Percentiles rank a stretch among this genome's conserved stretches.
These are phyloP conservation scores for Hansenula lynferdii DNA, from an alignment of 1,139 yeast species.

Conservation along the genomic window DNA sequence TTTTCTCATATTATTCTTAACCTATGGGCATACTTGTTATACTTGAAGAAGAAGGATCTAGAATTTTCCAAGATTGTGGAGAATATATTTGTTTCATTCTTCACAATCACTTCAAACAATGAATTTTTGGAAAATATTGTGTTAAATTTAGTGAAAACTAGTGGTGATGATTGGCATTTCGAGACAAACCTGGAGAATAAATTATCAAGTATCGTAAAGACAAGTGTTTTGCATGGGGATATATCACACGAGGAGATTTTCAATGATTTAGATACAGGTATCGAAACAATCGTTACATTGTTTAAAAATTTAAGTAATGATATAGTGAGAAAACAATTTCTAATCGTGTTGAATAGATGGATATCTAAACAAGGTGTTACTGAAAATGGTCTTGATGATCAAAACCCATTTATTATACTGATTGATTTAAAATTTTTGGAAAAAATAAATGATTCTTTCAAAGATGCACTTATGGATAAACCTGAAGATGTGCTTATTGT, in stretches of 20 bases:
- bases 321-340: conserved; percentile 44
- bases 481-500: conserved; percentile 57
- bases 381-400: conserved; percentile 21
- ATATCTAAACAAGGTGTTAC: conserved; percentile 27
- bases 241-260: conserved; percentile 29
- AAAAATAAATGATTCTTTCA: conserved; percentile 53
- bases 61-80: conserved; percentile 37
- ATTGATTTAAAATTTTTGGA: conserved; percentile 65
- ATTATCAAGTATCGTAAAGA: conserved; percentile 44
- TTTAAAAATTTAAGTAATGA: conserved; percentile 48
- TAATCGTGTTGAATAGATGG: conserved; percentile 57
- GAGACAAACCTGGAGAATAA: conserved; percentile 38
- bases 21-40: conserved; percentile 64
- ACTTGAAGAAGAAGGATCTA: conserved; percentile 34
- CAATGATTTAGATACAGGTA: conserved; percentile 46
- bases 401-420: conserved; percentile 51
- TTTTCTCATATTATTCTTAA: conserved; percentile 26
- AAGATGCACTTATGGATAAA: conserved; percentile 54
- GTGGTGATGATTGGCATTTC: conserved; percentile 48
- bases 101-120: conserved; percentile 35
- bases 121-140: conserved; percentile 36
- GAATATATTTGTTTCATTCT: conserved; percentile 44
- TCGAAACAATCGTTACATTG: conserved; percentile 42
- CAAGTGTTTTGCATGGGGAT: conserved; percentile 11
- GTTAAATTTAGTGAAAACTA: conserved; percentile 38